A percentile compares a stretch with the other conserved stretches of the same genome.
These are phyloP conservation scores for Nicotiana otophora DNA, from an alignment of 257 asterid species.

Conservation along the genomic window DNA sequence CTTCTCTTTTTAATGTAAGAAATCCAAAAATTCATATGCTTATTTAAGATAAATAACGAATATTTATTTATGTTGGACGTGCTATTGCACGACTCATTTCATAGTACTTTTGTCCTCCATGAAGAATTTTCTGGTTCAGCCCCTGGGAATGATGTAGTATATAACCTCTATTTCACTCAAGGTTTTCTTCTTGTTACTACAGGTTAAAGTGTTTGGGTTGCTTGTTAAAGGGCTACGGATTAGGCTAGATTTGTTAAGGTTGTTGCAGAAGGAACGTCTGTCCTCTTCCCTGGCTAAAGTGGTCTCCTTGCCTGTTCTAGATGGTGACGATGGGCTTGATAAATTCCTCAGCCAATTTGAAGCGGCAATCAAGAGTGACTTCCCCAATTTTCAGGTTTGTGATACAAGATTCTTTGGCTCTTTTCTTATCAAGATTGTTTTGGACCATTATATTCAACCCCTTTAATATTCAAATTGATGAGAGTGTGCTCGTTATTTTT, in stretches of 20 bases:
- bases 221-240: constrained; percentile 74
- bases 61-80: background rate
- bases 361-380: constrained; percentile 91
- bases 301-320: constrained; percentile 51
- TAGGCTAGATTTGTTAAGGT: constrained; percentile 57
- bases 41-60: background rate
- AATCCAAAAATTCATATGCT: background rate
- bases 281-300: constrained; percentile 51
- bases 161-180: background rate
- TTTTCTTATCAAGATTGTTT: background rate
- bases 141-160: background rate
- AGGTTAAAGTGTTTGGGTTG: constrained; percentile 82
- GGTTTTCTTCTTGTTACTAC: constrained; percentile 21
- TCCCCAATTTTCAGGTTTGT: constrained; percentile 78
- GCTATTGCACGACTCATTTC: background rate
- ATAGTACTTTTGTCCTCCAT: background rate
- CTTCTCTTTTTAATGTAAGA: background rate
- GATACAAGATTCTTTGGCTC: constrained; percentile 3
- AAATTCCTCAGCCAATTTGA: constrained; percentile 74
- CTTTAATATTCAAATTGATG: background rate
- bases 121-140: background rate
- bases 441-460: background rate
- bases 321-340: constrained; percentile 70
- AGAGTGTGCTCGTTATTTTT: background rate
- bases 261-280: constrained; percentile 37